phyloP scores from a whole-genome alignment of 2,329 filamentous ascomycete species.

The Emergomyces pasteurianus region DNA sequence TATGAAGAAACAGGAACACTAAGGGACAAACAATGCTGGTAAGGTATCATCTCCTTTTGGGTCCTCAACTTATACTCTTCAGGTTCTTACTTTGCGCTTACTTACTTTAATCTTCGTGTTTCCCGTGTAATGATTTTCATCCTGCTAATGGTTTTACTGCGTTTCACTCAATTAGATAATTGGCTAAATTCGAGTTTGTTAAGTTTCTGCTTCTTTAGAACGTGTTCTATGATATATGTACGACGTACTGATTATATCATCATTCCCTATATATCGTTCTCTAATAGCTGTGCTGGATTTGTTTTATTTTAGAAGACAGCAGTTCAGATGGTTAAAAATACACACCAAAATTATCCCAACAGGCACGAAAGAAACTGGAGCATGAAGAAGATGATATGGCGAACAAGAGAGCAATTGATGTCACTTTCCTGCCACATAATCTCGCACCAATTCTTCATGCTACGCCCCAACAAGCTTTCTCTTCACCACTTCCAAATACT shows the following conservation, averaged over 20 bases:
- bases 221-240: neutral
- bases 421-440: conserved; percentile 16
- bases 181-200: neutral
- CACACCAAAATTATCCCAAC: neutral
- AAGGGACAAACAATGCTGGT: neutral
- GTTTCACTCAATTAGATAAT: neutral
- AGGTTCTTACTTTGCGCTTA: neutral
- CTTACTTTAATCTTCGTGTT: neutral
- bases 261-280: neutral
- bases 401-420: conserved; percentile 4
- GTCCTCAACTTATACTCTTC: neutral
- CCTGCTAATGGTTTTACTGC: no score
- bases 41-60: neutral
- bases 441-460: conserved; percentile 20
- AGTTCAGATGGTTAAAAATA: neutral
- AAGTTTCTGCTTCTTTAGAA: neutral
- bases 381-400: neutral
- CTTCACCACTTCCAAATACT: conserved; percentile 55
- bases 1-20: neutral
- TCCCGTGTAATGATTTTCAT: neutral
- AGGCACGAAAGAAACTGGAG: neutral
- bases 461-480: conserved; percentile 40
- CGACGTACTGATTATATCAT: neutral
- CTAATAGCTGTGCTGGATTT: neutral
- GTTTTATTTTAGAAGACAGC: neutral